Base-by-base conservation (phyloP, 2,329 filamentous ascomycete genomes). In the Dactylellina leptospora region DNA sequence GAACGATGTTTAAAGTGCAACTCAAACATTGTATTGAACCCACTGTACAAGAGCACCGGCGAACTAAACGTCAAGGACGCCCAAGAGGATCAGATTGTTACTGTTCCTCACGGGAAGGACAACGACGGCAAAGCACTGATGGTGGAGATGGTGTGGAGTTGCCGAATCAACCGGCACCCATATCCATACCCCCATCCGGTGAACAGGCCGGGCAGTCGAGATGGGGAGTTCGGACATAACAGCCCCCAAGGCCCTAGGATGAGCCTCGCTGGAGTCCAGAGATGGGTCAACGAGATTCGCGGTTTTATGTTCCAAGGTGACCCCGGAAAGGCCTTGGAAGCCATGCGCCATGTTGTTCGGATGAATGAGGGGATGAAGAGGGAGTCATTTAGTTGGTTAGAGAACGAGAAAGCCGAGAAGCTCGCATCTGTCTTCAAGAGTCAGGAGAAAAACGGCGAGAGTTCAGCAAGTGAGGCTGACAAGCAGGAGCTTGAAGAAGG, bases 351-450 rank as follows among this genome's bases (percentile, higher is more conserved):
- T 23, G 18, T 71, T 6, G 58, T 71, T 16, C 50, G 50, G n/a
- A 71, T 71, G 66, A 71, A 71, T 20, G 66, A 71, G 23, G 66
- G 66, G 0, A 71, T 28, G 58, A 71, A 63, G 51, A 51, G 33
- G 16, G 66, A 71, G 27, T 62, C 51, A 8, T 71, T 63, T 45
- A 22, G 16, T 13, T 71, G 66, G 66, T 22, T 71, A 5, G 66
- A 62, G 36, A 56, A 54, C 20, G 45, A 60, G 25, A 68, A 53
- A 16, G 54, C 33, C 4, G 47, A 18, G 8, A 63, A 48, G 36
- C 22, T 59, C 10, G 42, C 36, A 2, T 33, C 50, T 1, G 23
- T n/a, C 25, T 11, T 54, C 11, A 27, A 54, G 10, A 27, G 28
- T 11, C 28, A 61, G 4, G 11, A 30, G 13, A 11, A 38, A 23